Base-by-base conservation (phyloP, 2,329 filamentous ascomycete genomes). In the Epichloe gansuensis region DNA sequence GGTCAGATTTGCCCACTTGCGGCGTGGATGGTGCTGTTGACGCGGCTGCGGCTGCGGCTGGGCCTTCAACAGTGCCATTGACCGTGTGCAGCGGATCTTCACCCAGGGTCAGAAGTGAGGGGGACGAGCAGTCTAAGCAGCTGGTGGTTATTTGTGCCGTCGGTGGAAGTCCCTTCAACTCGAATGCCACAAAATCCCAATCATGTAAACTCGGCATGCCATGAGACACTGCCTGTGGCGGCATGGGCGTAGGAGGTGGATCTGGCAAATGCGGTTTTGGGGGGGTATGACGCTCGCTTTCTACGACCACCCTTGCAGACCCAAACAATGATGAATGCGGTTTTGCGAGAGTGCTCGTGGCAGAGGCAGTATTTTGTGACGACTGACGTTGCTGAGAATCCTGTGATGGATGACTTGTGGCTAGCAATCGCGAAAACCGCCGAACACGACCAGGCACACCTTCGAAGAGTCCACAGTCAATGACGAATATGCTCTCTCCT, bases 401-500 rank as follows among this genome's bases (percentile, higher is more conserved):
- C 13, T 57, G 53, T 21, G 40, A 50, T n/a, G 46, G 51, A 47
- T 55, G 56, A 44, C 57, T 57, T 31, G 56, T 42, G 34, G 53
- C 54, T 12, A 65, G 51, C 17, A 57, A 65, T 55, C 74, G 69
- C 27, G 65, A 67, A 54, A 71, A 75, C 43, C 77, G 74, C 44
- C 61, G 65, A 15, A 81, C 60, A 7, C 65, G 57, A 21, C 74
- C 64, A 12, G 67, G 66, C 35, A 72, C 68, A 6, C 74, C 74
- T 55, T 85, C 78, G 31, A 80, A 78, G n/a, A 81, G 66, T 1
- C 87, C 89, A 60, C 84, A 85, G 36, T 81, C 75, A 46, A 96
- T 75, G 3, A 95, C 76, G 27, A 94, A 74, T 40, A 95, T 71
- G 15, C 75, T 77, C 66, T 96, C 91, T 21, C 89, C 89, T 27